Percentiles rank a stretch among this genome's conserved stretches.
phyloP scores from a whole-genome alignment of 352 stramenopile species.

The Lagenidium giganteum region DNA sequence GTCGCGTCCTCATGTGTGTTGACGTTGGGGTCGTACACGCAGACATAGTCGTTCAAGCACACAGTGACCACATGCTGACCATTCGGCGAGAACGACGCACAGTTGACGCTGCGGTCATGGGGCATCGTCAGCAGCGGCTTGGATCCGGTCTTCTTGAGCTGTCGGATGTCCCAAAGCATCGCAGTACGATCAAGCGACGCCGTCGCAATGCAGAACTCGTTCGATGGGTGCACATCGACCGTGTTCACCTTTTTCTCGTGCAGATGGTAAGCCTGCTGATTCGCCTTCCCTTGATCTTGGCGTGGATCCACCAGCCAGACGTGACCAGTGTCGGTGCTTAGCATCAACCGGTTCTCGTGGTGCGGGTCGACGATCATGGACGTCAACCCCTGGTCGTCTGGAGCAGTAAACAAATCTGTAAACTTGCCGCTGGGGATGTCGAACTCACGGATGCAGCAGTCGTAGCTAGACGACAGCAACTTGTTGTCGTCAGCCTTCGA shows the following conservation, averaged over 20 bases:
- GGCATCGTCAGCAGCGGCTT: constrained; percentile 34
- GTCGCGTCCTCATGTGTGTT: constrained; percentile 10
- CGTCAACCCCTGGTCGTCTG: constrained; percentile 43
- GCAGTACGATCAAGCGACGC: constrained; percentile 64
- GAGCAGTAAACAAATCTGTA: constrained; percentile 45
- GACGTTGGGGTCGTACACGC: constrained; percentile 43
- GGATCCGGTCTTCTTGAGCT: constrained; percentile 27
- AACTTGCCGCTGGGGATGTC: constrained; percentile 53
- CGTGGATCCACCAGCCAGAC: constrained; percentile 41
- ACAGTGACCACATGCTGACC: constrained; percentile 61
- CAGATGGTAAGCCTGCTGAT: constrained; percentile 27
- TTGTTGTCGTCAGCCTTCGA: constrained; percentile 32
- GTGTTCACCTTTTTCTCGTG: constrained; percentile 81
- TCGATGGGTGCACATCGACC: constrained; percentile 54
- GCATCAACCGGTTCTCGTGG: constrained; percentile 6
- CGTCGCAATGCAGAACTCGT: constrained; percentile 42
- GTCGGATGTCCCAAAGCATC: constrained; percentile 61
- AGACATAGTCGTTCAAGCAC: constrained; percentile 61
- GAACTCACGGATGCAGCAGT: constrained; percentile 61
- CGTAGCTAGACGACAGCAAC: constrained; percentile 67
- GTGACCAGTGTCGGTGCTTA: too few species aligned
- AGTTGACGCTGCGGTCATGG: constrained; percentile 68
- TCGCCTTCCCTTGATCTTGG: constrained; percentile 6
- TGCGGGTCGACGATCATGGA: constrained; percentile 29
- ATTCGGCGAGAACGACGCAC: constrained; percentile 64